Base-by-base conservation (phyloP, 345 rosid species). In the Psidium guajava region DNA sequence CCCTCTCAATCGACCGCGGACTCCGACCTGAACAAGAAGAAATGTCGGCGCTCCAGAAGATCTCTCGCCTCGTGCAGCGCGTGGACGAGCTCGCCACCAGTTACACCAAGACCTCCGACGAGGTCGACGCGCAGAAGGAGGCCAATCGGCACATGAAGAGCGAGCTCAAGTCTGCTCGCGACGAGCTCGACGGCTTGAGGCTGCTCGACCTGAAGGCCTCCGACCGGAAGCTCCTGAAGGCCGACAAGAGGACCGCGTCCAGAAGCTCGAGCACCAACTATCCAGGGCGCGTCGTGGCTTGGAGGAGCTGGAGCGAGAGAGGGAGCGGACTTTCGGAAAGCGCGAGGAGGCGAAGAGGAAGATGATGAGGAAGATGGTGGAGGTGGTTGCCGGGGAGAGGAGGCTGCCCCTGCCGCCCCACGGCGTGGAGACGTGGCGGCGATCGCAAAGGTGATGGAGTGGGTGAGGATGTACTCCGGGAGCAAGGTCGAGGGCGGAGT, bases 351-450 rank as follows among this genome's bases (percentile, higher is more conserved):
- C 42, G 22, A 84, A 84, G 82, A 42, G 14, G 6, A 73, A 74
- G 57, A 50, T 84, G 85, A 51, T 40, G 82, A 77, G n/a, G 86
- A 85, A 85, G 55, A 77, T 36, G 61, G 86, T 84, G 13, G 85
- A 57, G 36, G 28, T 83, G 50, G 56, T 20, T 27, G 55, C n/a
- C 50, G 82, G 82, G 25, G 50, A 53, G n/a, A 75, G 44, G 51
- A 75, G 82, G 73, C 49, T n/a, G n/a, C n/a, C n/a, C n/a, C n/a
- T n/a, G n/a, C n/a, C n/a, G n/a, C n/a, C n/a, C n/a, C n/a, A n/a
- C n/a, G n/a, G n/a, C n/a, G n/a, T n/a, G n/a, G n/a, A n/a, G n/a
- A 84, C 28, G 86, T 84, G 50, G 36, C 64, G 20, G 27, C 69
- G 40, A 83, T 73, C 1, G 83, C 64, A 6, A 85, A 75, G 51